Evolutionary conservation across 805 yeast species (phyloP), one percentile per base, ranked within the genome.

Genomic region (Diddensiella caesifluorescens): DNA sequence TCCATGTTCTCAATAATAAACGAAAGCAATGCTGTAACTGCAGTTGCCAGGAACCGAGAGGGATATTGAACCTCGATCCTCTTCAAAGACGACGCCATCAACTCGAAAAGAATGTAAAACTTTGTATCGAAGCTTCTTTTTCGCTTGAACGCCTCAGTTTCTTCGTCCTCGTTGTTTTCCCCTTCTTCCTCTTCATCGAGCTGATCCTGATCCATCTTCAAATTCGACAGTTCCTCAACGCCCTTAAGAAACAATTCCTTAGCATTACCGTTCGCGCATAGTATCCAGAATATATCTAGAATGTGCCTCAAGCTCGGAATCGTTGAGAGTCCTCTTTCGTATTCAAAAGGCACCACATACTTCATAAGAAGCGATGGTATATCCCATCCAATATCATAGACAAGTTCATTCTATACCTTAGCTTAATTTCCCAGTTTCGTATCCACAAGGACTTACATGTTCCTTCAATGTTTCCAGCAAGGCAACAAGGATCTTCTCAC

Each of bases 371-470:
- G 62, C 23, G 71, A 72, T 1, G 95, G 95, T n/a, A 89, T 57
- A 60, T 89, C 97, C 97, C 97, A 89, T 2, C 95, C 95, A 46
- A 88, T 77, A 50, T 80, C 83, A 33, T 72, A 68, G 0, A 79
- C 67, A 22, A 86, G 61, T 7, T 70, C 71, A 13, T 69, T 66
- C 55, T 82, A 59, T 0, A 56, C 34, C 23, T 28, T 25, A 19
- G 41, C 18, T 12, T 18, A 16, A 15, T 12, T 9, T 25, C 9
- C 27, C 27, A 12, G 27, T 25, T 25, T 25, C 27, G 12, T 9
- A 25, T 25, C 27, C 27, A 25, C 12, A 13, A n/a, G 16, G 16
- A 43, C 52, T 23, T 34, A 45, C 48, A 31, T 47, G 43, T 12
- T 41, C 61, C 7, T 55, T 53, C 23, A 86, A 60, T 0, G 77